Conservation (phyloP, 371 early-diverging fungal genomes). For the Choanephora cucurbitarum region DNA sequence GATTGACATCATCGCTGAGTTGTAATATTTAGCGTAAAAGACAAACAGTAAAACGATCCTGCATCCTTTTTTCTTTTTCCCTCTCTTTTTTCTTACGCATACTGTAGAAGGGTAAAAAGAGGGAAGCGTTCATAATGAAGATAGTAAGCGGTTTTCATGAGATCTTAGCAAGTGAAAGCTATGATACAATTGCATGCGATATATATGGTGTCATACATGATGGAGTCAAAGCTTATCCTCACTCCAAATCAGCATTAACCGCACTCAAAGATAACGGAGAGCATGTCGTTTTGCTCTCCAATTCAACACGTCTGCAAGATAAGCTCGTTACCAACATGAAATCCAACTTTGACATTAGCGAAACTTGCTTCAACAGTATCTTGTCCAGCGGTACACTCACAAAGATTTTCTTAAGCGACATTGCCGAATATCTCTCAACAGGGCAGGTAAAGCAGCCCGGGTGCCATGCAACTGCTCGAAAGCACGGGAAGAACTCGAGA, state of each 20-base stretch:
- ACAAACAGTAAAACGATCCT: background rate
- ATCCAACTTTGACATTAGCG: constrained; percentile 29
- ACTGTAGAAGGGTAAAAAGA: too few species aligned
- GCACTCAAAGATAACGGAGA: constrained; percentile 15
- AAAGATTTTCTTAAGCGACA: constrained; percentile 29
- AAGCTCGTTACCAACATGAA: constrained; percentile 31
- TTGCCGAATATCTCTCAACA: constrained; percentile 13
- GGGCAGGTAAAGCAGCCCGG: constrained; percentile 1
- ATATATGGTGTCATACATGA: constrained; percentile 53
- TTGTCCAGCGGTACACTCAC: constrained; percentile 47
- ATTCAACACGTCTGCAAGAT: constrained; percentile 40
- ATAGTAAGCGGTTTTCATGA: constrained; percentile 22
- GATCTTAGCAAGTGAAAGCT: constrained; percentile 16
- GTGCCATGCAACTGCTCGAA: constrained; percentile 26
- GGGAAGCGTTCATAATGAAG: constrained; percentile 21
- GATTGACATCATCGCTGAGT: background rate
- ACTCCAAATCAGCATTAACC: constrained; percentile 28
- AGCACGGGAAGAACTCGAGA: constrained; percentile 6
- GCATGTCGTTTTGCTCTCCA: constrained; percentile 40
- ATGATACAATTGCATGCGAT: constrained; percentile 46
- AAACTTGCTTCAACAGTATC: constrained; percentile 29
- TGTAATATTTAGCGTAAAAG: background rate
- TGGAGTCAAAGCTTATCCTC: constrained; percentile 36
- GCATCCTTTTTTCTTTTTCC: constrained; percentile 1
- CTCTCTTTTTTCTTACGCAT: background rate